Evolutionary conservation across 306 rosid species (phyloP), one percentile per base, ranked within the genome.

Genomic region (Crataegus laevigata): DNA sequence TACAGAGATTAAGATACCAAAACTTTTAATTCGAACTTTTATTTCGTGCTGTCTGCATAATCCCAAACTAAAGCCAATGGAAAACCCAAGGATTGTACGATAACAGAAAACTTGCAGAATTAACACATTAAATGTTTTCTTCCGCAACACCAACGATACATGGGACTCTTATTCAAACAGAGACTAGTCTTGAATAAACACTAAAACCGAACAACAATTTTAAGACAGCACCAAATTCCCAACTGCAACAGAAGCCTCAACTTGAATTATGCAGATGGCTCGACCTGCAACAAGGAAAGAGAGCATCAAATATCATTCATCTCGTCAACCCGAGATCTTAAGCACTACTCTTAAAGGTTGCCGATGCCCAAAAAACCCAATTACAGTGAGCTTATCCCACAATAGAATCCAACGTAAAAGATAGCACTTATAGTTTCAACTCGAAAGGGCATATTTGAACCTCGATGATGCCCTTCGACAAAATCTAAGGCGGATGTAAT

Each of bases 101-200:
- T 6, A 64, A 25, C 15, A 38, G 11, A 17, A 25, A 59, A 11
- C 40, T 59, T 9, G 21, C 14, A 34, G 50, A 17, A 32, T 34
- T 59, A 26, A 36, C 8, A 8, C 30, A 30, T 67, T 24, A 36
- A 54, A 52, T 5, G 36, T n/a, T 47, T 15, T 34, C 32, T 19
- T 34, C 72, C 78, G 71, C 70, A 73, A n/a, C 10, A 75, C 57
- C 65, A 32, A 24, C 52, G 42, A 72, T n/a, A 68, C 71, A 75
- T 40, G 61, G 69, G 69, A 79, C 70, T 36, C 73, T 73, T 82
- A 76, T 76, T 80, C 45, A 69, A 68, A 36, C 78, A 54, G 29
- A 19, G 10, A 73, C 42, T 19, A 55, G 38, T 19, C 68, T 12
- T 52, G 55, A 43, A 24, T 25, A 24, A 17, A 40, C 43, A 71